A percentile compares a stretch with the other conserved stretches of the same genome.
phyloP scores from a whole-genome alignment of 768 basidiomycete species.

The Suillus occidentalis region DNA sequence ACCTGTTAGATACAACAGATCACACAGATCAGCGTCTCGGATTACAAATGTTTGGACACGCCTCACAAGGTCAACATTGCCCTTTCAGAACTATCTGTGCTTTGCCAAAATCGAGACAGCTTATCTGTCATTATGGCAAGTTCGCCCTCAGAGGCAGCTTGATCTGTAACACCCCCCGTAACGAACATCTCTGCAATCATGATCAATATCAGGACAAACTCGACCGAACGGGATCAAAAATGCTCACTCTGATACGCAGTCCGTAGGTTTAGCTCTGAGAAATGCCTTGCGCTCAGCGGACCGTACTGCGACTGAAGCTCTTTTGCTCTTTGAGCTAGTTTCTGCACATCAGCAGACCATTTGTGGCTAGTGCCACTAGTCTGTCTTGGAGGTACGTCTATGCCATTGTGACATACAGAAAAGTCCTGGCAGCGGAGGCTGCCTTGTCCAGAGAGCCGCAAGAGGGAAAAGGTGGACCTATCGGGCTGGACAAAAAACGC shows the following conservation, averaged over 20 bases:
- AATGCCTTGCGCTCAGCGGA: constrained; percentile 45
- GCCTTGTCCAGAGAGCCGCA: constrained; percentile 50
- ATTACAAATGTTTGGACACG: constrained; percentile 1
- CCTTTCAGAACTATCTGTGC: constrained; percentile 46
- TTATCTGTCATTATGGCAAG: constrained; percentile 49
- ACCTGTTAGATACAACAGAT: constrained; percentile 38
- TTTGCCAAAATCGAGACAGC: constrained; percentile 58
- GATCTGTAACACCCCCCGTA: constrained; percentile 26
- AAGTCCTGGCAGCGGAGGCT: constrained; percentile 47
- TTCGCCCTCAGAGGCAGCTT: constrained; percentile 34
- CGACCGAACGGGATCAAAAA: constrained; percentile 18
- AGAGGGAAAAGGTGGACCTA: constrained; percentile 33
- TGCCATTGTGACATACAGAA: constrained; percentile 14
- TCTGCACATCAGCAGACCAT: constrained; percentile 43
- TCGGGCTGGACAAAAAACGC: constrained; percentile 32
- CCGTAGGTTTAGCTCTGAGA: constrained; percentile 48
- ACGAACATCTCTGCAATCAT: constrained; percentile 40
- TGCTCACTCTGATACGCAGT: constrained; percentile 55
- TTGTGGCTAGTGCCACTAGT: constrained; percentile 20
- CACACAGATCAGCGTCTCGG: constrained; percentile 2
- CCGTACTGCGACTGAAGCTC: constrained; percentile 39
- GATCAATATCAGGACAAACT: constrained; percentile 14
- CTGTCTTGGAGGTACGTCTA: constrained; percentile 8
- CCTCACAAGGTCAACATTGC: constrained; percentile 63
- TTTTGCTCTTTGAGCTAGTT: constrained; percentile 31